Conservation (phyloP, 1,284 basidiomycete species). For the Porogramme epimiltina region DNA sequence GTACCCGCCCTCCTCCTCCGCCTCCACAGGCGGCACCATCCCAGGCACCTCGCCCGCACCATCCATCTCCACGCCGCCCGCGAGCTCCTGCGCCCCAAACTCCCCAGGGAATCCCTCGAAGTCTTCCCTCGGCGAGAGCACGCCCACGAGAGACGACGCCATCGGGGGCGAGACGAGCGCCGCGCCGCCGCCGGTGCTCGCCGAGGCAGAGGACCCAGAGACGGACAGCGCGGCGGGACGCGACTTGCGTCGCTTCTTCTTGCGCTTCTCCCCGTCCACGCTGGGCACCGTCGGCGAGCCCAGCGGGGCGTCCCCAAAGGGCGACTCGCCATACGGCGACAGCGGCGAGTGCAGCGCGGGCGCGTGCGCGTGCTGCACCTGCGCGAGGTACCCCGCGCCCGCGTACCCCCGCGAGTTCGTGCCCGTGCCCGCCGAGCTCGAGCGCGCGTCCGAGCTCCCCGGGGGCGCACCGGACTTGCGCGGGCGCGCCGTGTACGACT, state of each 20-base stretch:
- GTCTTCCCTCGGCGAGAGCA: slow-evolving; percentile 8
- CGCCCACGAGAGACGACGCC: slow-evolving; percentile 5
- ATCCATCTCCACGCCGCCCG: slow-evolving; percentile 1
- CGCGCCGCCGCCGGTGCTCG: slow-evolving; percentile 30
- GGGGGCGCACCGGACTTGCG: slow-evolving; percentile 34
- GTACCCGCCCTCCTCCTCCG: slow-evolving; percentile 2
- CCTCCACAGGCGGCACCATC: too few species aligned
- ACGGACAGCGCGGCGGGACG: slow-evolving; percentile 9
- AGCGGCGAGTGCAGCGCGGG: slow-evolving; percentile 12
- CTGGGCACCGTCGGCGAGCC: slow-evolving; percentile 1
- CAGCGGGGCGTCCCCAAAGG: not conserved
- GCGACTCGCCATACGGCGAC: slow-evolving; percentile 4
- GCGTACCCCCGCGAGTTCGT: slow-evolving; percentile 46
- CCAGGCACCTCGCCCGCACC: not conserved
- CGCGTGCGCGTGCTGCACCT: slow-evolving; percentile 1
- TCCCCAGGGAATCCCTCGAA: slow-evolving; percentile 28
- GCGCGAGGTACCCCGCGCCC: slow-evolving; percentile 2
- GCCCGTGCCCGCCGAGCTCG: slow-evolving; percentile 48
- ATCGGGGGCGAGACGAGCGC: slow-evolving; percentile 24
- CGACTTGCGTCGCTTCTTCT: slow-evolving; percentile 22
- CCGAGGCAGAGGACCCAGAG: slow-evolving; percentile 7
- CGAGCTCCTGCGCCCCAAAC: slow-evolving; percentile 8
- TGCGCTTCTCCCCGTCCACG: not conserved
- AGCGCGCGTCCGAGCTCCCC: slow-evolving; percentile 53
- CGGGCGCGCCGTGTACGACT: slow-evolving; percentile 45